Evolutionary conservation across 192 early-diverging fungal genomes (phyloP).

Genomic region (Umbelopsis sp.): DNA sequence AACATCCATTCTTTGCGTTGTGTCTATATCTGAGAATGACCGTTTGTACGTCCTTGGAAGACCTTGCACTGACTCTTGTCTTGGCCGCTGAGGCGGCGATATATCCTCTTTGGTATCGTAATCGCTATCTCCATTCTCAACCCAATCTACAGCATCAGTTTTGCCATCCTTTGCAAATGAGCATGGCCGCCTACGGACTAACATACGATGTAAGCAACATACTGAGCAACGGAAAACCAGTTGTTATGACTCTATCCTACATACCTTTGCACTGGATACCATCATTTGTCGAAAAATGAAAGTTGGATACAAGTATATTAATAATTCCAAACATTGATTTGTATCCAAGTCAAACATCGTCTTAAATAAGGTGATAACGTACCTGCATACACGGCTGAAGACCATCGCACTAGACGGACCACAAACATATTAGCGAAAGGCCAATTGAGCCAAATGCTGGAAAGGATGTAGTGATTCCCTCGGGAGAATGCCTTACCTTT

Average conservation of each 20-base stretch:
- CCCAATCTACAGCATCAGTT: neutral
- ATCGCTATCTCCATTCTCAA: neutral
- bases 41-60: neutral
- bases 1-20: neutral
- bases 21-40: neutral
- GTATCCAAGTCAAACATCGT: neutral
- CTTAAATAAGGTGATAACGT: neutral
- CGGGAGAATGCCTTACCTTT: neutral
- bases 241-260: neutral
- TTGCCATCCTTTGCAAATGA: conserved; percentile 21
- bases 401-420: conserved; percentile 19
- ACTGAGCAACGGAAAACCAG: neutral
- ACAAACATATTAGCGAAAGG: neutral
- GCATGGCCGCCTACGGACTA: conserved; percentile 13
- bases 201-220: neutral
- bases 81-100: neutral
- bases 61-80: neutral
- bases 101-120: neutral
- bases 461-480: neutral
- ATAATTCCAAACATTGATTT: too few species aligned
- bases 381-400: conserved; percentile 24
- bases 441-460: neutral
- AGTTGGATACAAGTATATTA: too few species aligned
- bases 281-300: neutral
- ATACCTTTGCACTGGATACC: conserved; percentile 13